A percentile compares a stretch with the other conserved stretches of the same genome.
Evolutionary conservation across 768 basidiomycete species (phyloP).

Genomic region (Porpolomopsis calyptriformis): DNA sequence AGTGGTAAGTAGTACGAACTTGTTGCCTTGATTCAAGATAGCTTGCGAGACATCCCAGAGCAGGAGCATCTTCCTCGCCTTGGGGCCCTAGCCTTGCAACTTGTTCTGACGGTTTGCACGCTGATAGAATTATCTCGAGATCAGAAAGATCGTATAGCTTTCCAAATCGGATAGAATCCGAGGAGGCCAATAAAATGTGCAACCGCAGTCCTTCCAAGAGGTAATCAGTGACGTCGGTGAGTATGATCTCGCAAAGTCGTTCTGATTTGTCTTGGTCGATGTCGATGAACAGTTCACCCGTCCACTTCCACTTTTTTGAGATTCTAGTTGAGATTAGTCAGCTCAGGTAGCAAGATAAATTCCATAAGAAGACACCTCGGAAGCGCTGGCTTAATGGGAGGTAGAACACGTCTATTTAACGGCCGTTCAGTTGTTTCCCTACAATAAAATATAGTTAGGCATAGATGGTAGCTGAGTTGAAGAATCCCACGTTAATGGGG

Average conservation of each 20-base stretch:
- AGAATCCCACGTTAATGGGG: constrained; percentile 23
- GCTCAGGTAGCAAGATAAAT: background rate
- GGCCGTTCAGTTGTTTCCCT: constrained; percentile 16
- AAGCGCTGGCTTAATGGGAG: constrained; percentile 7
- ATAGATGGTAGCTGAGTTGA: background rate
- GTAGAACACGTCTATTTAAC: constrained; percentile 11
- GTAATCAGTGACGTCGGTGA: constrained; percentile 36
- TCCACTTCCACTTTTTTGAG: constrained; percentile 56
- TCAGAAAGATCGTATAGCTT: constrained; percentile 42
- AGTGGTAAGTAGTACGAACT: constrained; percentile 25
- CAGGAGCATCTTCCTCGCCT: constrained; percentile 27
- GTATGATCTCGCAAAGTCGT: constrained; percentile 36
- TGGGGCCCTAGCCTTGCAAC: constrained; percentile 38
- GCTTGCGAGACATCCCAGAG: constrained; percentile 29
- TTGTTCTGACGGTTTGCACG: constrained; percentile 42
- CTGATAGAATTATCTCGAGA: constrained; percentile 34
- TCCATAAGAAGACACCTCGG: constrained; percentile 14
- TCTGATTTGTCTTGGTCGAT: constrained; percentile 27
- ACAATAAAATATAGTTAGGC: background rate
- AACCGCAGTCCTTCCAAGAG: constrained; percentile 35
- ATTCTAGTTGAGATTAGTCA: constrained; percentile 29
- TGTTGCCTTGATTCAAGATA: constrained; percentile 39
- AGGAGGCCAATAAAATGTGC: constrained; percentile 32
- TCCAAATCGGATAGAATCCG: constrained; percentile 32
- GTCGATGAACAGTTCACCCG: constrained; percentile 40